A percentile compares a stretch with the other conserved stretches of the same genome.
Evolutionary conservation across 305 asterid species (phyloP).

Genomic region (Coffea humblotiana): DNA sequence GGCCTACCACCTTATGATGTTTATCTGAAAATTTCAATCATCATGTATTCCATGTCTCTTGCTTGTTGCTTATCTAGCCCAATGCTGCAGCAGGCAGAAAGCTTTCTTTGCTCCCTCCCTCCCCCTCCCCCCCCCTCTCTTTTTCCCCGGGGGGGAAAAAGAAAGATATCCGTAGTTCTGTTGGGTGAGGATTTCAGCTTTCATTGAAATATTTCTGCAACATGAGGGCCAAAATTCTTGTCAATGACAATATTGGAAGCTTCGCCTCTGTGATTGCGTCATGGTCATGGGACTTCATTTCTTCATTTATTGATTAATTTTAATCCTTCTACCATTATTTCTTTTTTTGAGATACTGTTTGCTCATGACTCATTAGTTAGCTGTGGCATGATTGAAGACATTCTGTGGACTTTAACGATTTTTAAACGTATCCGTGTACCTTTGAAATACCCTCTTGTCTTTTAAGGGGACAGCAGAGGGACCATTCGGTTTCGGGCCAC

Average conservation of each 20-base stretch:
- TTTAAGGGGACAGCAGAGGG: constrained; percentile 37
- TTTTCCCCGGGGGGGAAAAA: not conserved
- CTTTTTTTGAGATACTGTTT: not conserved
- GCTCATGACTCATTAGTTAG: not conserved
- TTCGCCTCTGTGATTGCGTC: constrained; percentile 1
- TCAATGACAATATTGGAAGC: not conserved
- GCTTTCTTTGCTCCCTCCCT: not conserved
- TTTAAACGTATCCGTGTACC: constrained; percentile 18
- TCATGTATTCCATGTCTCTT: constrained; percentile 6
- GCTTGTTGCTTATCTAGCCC: constrained; percentile 9
- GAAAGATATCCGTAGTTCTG: not conserved
- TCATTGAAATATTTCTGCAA: not conserved
- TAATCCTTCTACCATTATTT: not conserved
- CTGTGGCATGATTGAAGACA: constrained; percentile 19
- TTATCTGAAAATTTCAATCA: not conserved
- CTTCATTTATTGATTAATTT: not conserved
- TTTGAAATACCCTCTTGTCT: constrained; percentile 15
- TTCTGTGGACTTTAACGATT: constrained; percentile 15
- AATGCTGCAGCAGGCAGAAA: not conserved
- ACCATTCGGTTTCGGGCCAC: constrained; percentile 46
- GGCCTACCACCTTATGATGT: not conserved
- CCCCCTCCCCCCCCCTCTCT: not conserved
- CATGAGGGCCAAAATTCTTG: not conserved
- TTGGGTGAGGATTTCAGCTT: not conserved
- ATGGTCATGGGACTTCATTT: not conserved